phyloP scores from a whole-genome alignment of 306 rosid genomes.

The Crotalaria pallida region DNA sequence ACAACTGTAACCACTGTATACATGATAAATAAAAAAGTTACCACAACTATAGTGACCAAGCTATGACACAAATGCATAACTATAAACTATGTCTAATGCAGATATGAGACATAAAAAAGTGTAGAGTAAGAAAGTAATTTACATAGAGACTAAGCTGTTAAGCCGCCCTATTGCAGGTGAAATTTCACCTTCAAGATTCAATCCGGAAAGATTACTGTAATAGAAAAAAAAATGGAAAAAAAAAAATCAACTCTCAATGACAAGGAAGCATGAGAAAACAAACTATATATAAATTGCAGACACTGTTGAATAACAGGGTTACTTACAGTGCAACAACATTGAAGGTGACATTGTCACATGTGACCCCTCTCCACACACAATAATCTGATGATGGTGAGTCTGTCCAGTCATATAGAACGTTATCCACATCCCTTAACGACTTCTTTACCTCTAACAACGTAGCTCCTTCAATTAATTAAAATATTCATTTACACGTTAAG shows the following conservation, averaged over 20 bases:
- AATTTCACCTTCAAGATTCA: slow-evolving; percentile 90
- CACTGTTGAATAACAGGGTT: not conserved
- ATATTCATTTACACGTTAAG: slow-evolving; percentile 2
- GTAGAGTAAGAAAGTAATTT: not conserved
- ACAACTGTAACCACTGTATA: not conserved
- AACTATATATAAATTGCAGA: not conserved
- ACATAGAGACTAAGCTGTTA: slow-evolving; percentile 66
- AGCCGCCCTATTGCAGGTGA: slow-evolving; percentile 86
- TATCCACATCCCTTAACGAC: slow-evolving; percentile 83
- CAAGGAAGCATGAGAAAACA: not conserved
- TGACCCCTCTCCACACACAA: slow-evolving; percentile 89
- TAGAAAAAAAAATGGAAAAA: not conserved
- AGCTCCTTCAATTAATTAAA: slow-evolving; percentile 48
- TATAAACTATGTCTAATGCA: not conserved
- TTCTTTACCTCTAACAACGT: slow-evolving; percentile 85
- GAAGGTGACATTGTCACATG: slow-evolving; percentile 84
- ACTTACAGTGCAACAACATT: slow-evolving; percentile 85
- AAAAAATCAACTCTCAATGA: not conserved
- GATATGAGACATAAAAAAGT: not conserved
- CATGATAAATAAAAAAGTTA: not conserved
- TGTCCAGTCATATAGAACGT: slow-evolving; percentile 86
- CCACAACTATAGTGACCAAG: slow-evolving; percentile 25
- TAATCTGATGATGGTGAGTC: slow-evolving; percentile 76
- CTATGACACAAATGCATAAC: too few relatives aligned
- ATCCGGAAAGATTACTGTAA: slow-evolving; percentile 75